Percentiles rank a stretch among this genome's conserved stretches.
Conservation (phyloP, 192 early-diverging fungal species). For the Coemansia sp. region DNA sequence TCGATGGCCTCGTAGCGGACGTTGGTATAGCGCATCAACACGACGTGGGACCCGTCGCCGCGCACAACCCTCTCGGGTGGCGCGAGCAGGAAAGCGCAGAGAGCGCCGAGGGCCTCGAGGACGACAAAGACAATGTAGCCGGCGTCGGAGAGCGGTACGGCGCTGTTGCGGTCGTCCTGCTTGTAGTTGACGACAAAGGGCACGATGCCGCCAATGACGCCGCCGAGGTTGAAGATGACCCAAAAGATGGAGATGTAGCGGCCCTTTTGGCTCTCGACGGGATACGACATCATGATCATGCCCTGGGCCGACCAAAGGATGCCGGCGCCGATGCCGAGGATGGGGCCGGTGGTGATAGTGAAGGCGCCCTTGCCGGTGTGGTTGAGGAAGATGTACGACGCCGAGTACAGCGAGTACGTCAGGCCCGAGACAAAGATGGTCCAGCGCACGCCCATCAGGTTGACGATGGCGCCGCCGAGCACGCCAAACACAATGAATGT, state of each 20-base stretch:
- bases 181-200: no score
- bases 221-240: no score
- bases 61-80: no score
- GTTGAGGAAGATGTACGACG: constrained; percentile 61
- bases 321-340: constrained; percentile 76
- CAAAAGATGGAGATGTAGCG: constrained; percentile 78
- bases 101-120: no score
- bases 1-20: no score
- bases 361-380: constrained; percentile 53
- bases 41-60: no score
- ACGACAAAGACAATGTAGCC: no score
- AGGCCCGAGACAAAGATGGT: constrained; percentile 61
- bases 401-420: constrained; percentile 66
- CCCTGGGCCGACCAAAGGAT: constrained; percentile 71
- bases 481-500: constrained; percentile 68
- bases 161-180: constrained; percentile 31
- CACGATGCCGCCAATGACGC: constrained; percentile 66
- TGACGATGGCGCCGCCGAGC: constrained; percentile 66
- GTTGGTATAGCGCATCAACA: no score
- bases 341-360: constrained; percentile 63
- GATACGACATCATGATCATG: constrained; percentile 76
- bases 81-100: no score
- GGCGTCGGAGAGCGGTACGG: no score
- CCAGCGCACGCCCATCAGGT: constrained; percentile 68
- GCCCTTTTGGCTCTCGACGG: constrained; percentile 69